Evolutionary conservation across 1,139 yeast genomes (phyloP), one percentile per base, ranked within the genome.

Genomic region (Komagataea norvegica): DNA sequence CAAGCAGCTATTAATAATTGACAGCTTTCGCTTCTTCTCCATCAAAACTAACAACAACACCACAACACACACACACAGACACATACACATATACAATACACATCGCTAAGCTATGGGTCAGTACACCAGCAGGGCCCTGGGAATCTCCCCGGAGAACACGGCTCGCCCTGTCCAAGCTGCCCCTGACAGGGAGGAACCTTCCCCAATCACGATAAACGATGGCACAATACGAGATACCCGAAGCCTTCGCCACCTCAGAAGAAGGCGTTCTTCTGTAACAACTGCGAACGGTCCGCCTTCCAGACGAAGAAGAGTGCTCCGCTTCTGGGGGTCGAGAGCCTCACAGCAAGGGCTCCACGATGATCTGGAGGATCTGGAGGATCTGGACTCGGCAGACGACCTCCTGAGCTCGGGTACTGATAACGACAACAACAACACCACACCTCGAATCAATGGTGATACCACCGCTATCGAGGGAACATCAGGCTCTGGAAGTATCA

Each of bases 211-310:
- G n/a, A n/a, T n/a, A n/a, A n/a, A n/a, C n/a, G n/a, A n/a, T n/a
- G n/a, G n/a, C n/a, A n/a, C n/a, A n/a, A n/a, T n/a, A n/a, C n/a
- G n/a, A n/a, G n/a, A n/a, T n/a, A 13, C 14, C 10, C 14, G 10
- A 13, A 7, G 14, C 14, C 14, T 8, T 25, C 27, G 24, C 11
- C 37, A 29, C 8, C 29, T 48, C 13, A 46, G 52, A 38, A 45
- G 56, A 44, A 44, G 56, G 34, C 44, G 54, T 5, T 48, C 55
- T 1, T 49, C 54, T 1, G 32, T 51, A 10, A 41, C 37, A 20
- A 42, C 45, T 22, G 30, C 36, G 2, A 26, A 29, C 6, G 34
- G 38, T 4, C 51, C 52, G 1, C 46, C 52, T 2, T 18, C 48
- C 6, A 45, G 52, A 26, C 42, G 51, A 36, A 51, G 54, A 43